Evolutionary conservation across 768 basidiomycete genomes (phyloP).

Genomic region (Agrocybe praecox): DNA sequence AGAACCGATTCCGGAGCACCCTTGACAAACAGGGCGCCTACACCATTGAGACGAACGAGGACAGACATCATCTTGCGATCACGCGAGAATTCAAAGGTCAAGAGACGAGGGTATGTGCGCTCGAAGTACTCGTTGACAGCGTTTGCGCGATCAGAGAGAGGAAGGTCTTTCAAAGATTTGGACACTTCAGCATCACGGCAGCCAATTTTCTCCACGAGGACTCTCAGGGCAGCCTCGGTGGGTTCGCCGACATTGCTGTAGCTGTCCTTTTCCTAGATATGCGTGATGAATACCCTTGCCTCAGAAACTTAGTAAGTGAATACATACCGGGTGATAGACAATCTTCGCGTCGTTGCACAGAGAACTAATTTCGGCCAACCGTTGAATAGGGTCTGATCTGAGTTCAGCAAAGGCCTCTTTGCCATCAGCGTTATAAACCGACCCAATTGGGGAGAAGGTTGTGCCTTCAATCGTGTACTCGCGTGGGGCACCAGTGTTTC

Average conservation of each 20-base stretch:
- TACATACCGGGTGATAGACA: conserved; percentile 70
- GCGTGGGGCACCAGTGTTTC: conserved; percentile 45
- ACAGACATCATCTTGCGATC: conserved; percentile 99
- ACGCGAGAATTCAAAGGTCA: conserved; percentile 97
- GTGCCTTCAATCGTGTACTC: conserved; percentile 90
- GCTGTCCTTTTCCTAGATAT: conserved; percentile 66
- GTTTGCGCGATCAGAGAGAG: conserved; percentile 66
- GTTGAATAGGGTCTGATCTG: conserved; percentile 70
- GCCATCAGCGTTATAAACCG: conserved; percentile 67
- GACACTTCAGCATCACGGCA: conserved; percentile 61
- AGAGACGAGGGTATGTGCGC: conserved; percentile 68
- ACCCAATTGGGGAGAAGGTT: conserved; percentile 87
- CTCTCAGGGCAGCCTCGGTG: conserved; percentile 95
- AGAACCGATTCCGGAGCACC: conserved; percentile 96
- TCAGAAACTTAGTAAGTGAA: background rate
- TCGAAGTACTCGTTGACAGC: conserved; percentile 88
- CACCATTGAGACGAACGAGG: conserved; percentile 68
- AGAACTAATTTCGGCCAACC: conserved; percentile 89
- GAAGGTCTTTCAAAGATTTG: conserved; percentile 58
- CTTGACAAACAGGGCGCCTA: conserved; percentile 88
- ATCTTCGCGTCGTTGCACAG: conserved; percentile 95
- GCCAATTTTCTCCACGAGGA: conserved; percentile 93
- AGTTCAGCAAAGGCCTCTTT: conserved; percentile 60
- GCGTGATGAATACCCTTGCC: conserved; percentile 6
- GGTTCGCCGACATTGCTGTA: conserved; percentile 94